Base-by-base conservation (phyloP, 345 rosid species). In the Angophora floribunda region DNA sequence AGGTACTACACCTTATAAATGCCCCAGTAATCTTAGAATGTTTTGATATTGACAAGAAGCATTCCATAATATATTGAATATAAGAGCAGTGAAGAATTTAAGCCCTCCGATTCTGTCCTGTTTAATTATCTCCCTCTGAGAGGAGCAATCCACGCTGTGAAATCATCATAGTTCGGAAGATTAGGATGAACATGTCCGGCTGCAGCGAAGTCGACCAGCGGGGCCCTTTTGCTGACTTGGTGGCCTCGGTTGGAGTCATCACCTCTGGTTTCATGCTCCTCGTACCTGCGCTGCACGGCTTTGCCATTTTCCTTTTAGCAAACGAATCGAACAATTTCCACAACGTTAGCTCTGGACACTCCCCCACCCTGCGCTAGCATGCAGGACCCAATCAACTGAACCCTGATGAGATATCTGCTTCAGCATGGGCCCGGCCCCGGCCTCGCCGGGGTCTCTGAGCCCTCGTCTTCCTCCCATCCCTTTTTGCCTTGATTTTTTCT, bases 381-480 rank as follows among this genome's bases (percentile, higher is more conserved):
- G 86, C 36, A 52, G 86, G 86, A 32, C 24, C 53, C 59, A 41
- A 30, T 87, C 88, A 87, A 65, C 53, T 51, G 26, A 28, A 28
- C 53, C 84, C 47, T 12, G 84, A 47, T 50, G 51, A 41, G 36
- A 59, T 17, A 67, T 30, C 41, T 21, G 89, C 89, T 87, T 6
- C 53, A 32, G 78, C 86, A 22, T 4, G 61, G 47, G 91, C 87
- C 15, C 28, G 12, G 50, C 90, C 87, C 45, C 85, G 51, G 59
- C 90, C 88, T 92, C 92, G 87, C 45, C 28, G 87, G 47, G 89
- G 91, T 65, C 88, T 91, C 86, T 85, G 89, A 87, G 93, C 95
- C 91, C 93, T 94, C 91, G 89, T 92, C 93, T 95, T 97, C 92
- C 95, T 93, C 86, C 90, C 92, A 90, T 92, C 94, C 88, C 85